Percentiles rank a stretch among this genome's conserved stretches.
These are phyloP conservation scores for Scedosporium apiospermum DNA, from an alignment of 2,329 filamentous ascomycete genomes.

Conservation along the genomic window DNA sequence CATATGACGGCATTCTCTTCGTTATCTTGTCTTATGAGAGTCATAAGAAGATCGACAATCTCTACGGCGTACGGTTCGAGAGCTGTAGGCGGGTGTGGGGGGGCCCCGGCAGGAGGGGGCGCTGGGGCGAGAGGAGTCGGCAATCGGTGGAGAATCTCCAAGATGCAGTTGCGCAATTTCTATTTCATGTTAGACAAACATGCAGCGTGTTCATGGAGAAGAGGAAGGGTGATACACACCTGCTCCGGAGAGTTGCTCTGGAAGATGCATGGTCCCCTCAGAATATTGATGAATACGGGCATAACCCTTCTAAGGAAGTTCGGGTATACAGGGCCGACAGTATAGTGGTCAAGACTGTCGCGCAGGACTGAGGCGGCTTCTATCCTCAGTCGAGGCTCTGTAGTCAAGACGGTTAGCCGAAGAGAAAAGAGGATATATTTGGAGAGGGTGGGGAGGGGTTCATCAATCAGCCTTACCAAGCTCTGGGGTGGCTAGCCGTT, in stretches of 20 bases:
- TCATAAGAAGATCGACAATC: constrained; percentile 84
- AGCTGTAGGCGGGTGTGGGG: not conserved
- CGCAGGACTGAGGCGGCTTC: constrained; percentile 78
- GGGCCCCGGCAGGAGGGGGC: constrained; percentile 66
- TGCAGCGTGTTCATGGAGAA: not conserved
- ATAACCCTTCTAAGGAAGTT: constrained; percentile 80
- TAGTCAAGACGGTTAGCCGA: constrained; percentile 7
- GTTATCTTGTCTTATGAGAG: constrained; percentile 81
- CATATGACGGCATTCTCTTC: constrained; percentile 98
- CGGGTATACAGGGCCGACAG: constrained; percentile 64
- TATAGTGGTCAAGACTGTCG: constrained; percentile 86
- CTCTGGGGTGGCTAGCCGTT: constrained; percentile 46
- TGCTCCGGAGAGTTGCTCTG: constrained; percentile 85
- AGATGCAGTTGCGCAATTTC: constrained; percentile 85
- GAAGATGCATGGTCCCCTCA: constrained; percentile 82
- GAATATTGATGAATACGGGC: constrained; percentile 77
- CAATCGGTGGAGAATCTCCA: constrained; percentile 89
- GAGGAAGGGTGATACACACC: constrained; percentile 34
- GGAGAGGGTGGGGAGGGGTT: no score
- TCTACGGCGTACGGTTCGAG: constrained; percentile 58
- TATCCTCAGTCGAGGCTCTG: constrained; percentile 74
- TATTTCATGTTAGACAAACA: constrained; percentile 22
- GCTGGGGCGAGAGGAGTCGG: constrained; percentile 59
- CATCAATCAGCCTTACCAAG: constrained; percentile 32
- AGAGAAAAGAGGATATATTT: constrained; percentile 1